phyloP scores from a whole-genome alignment of 2,329 filamentous ascomycete species.

The Emergomyces pasteurianus region DNA sequence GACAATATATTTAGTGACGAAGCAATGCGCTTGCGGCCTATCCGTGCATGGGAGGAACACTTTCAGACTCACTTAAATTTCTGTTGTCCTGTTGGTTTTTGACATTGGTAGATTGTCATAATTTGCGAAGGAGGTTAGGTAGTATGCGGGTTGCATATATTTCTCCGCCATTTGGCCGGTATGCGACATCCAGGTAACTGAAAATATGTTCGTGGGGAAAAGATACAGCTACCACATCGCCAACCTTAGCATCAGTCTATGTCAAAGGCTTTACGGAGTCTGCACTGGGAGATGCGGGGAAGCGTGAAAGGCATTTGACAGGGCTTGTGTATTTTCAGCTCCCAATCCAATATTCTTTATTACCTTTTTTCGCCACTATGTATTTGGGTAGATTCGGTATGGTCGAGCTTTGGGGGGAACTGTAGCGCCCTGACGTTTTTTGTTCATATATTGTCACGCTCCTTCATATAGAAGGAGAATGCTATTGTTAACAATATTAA shows the following conservation, averaged over 20 bases:
- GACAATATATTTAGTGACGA: too few species aligned
- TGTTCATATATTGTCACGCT: not conserved
- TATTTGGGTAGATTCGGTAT: not conserved
- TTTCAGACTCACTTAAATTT: too few species aligned
- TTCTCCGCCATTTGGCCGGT: too few species aligned
- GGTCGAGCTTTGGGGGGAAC: not conserved
- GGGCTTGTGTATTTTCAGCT: not conserved
- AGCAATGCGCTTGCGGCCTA: too few species aligned
- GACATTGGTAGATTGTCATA: too few species aligned
- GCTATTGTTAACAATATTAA: not conserved
- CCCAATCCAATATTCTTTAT: not conserved
- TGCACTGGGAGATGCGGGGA: not conserved
- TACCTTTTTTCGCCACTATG: not conserved
- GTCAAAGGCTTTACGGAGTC: not conserved
- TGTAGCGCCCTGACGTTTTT: not conserved
- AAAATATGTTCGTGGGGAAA: not conserved
- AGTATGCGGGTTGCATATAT: too few species aligned
- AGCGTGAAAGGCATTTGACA: not conserved
- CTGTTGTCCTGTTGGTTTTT: too few species aligned
- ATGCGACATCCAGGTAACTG: not conserved
- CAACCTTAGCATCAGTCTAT: not conserved
- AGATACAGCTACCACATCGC: not conserved
- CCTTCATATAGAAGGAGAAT: not conserved
- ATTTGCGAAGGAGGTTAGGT: too few species aligned
- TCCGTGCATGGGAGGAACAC: too few species aligned